A percentile compares a stretch with the other conserved stretches of the same genome.
Evolutionary conservation across 1,284 basidiomycete species (phyloP).

Genomic region (Trichosporon coremiiforme): DNA sequence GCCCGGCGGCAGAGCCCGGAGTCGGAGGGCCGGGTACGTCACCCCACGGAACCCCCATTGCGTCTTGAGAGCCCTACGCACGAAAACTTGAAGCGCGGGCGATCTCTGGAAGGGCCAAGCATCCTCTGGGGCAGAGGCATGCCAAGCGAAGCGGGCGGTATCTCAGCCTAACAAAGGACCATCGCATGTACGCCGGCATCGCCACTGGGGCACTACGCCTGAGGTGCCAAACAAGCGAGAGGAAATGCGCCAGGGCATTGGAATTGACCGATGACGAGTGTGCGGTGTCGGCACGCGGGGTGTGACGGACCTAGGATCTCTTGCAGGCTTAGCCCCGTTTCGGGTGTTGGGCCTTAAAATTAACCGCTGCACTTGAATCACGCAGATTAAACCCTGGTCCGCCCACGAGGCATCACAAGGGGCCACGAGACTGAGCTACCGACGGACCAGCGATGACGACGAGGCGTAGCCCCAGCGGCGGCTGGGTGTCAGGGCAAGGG

Average conservation of each 20-base stretch:
- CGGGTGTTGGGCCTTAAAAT: slow-evolving; percentile 10
- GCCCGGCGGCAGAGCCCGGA: too few species aligned
- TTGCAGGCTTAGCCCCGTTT: slow-evolving; percentile 13
- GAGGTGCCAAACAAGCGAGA: neutral
- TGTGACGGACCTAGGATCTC: neutral
- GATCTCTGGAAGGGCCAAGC: neutral
- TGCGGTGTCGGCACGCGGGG: slow-evolving; percentile 7
- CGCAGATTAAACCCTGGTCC: slow-evolving; percentile 15
- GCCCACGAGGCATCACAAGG: slow-evolving; percentile 13
- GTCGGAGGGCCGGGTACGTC: slow-evolving; percentile 11
- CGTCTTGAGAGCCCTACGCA: neutral
- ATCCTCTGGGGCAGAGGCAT: neutral
- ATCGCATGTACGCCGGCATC: neutral
- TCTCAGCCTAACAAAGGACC: neutral
- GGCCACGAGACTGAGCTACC: slow-evolving; percentile 7
- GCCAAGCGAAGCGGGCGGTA: neutral
- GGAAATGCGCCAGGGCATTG: neutral
- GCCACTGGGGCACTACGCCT: neutral
- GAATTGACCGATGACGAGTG: slow-evolving; percentile 16
- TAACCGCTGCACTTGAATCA: neutral
- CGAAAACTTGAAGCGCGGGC: neutral
- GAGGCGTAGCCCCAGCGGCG: neutral
- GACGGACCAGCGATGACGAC: slow-evolving; percentile 13
- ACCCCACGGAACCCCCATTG: slow-evolving; percentile 15
- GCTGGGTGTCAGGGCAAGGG: too few species aligned